Base-by-base conservation (phyloP, 2,329 filamentous ascomycete genomes). In the Ophiostoma sp. region DNA sequence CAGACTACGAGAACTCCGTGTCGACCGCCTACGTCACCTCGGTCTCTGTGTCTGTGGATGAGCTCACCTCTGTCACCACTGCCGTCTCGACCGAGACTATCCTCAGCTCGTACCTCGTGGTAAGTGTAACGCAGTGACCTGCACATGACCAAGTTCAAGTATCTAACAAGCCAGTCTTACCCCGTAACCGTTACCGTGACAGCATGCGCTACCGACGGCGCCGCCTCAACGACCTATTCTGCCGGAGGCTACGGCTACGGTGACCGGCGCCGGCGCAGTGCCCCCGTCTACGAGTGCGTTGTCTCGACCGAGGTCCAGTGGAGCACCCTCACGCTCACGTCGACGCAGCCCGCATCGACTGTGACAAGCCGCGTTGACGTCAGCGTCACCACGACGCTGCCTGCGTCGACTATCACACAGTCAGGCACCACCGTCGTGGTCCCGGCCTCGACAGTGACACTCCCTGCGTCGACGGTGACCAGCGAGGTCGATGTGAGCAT, bases 301-400 rank as follows among this genome's bases (percentile, higher is more conserved):
- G 55, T 68, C 0, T 68, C 67, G 0, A 68, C 67, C 0, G 44
- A 63, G 18, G 64, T 66, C 18, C 36, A 66, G 0, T 68, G 67
- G 67, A 63, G 64, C 67, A 68, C 67, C 11, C 16, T 64, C 12
- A 66, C 67, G 16, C n/a, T 66, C 16, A 66, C 67, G 4, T 64
- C 64, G 9, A 68, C 73, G 3, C 58, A 68, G 14, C 69, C 72
- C 7, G 71, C 66, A 12, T 66, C 65, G 38, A 70, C 68, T 8
- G 66, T 70, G 38, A 72, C 69, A 5, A 38, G 42, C 9, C 9
- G 47, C 44, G 68, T 66, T 45, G 27, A 42, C 11, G 58, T 62
- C 36, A 62, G 58, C 68, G 36, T 18, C 60, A 70, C 66, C 2
- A 64, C 66, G 16, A 71, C 69, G 8, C 44, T 58, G 9, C 66